Evolutionary conservation across 805 yeast genomes (phyloP).

Genomic region (Saccharomyces paradoxus): DNA sequence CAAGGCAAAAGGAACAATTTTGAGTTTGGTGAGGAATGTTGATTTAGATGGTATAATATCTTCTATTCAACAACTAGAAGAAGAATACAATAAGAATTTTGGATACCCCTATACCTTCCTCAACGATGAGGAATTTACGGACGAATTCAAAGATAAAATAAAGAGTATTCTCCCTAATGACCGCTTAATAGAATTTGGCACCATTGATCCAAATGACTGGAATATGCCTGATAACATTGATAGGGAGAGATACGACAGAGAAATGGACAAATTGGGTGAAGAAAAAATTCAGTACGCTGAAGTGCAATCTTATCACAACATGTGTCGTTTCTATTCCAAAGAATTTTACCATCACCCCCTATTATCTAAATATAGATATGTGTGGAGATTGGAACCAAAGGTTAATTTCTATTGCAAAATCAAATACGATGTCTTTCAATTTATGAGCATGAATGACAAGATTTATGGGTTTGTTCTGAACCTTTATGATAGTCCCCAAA

Average conservation of each 20-base stretch:
- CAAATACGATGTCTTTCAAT: constrained; percentile 70
- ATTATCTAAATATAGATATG: constrained; percentile 53
- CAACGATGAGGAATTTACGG: constrained; percentile 60
- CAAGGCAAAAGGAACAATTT: constrained; percentile 66
- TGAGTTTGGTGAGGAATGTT: constrained; percentile 62
- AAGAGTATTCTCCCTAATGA: constrained; percentile 32
- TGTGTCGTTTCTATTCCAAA: constrained; percentile 75
- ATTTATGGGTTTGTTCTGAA: constrained; percentile 67
- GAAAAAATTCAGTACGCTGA: constrained; percentile 54
- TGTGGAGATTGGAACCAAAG: constrained; percentile 77
- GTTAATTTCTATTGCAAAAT: constrained; percentile 61
- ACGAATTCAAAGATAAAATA: constrained; percentile 44
- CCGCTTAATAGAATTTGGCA: constrained; percentile 40
- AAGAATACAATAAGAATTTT: constrained; percentile 57
- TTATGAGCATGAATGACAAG: constrained; percentile 58
- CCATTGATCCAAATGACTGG: constrained; percentile 44
- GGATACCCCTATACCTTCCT: constrained; percentile 75
- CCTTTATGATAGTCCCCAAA: constrained; percentile 61
- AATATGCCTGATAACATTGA: constrained; percentile 52
- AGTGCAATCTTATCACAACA: constrained; percentile 60
- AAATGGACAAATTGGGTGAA: constrained; percentile 33
- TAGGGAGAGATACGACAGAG: constrained; percentile 33
- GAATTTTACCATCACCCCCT: constrained; percentile 57
- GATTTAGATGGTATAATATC: constrained; percentile 43
- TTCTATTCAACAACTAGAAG: constrained; percentile 56